These are phyloP conservation scores for Saururus chinensis DNA, from an alignment of 164 flowering plant genomes.

Conservation along the genomic window DNA sequence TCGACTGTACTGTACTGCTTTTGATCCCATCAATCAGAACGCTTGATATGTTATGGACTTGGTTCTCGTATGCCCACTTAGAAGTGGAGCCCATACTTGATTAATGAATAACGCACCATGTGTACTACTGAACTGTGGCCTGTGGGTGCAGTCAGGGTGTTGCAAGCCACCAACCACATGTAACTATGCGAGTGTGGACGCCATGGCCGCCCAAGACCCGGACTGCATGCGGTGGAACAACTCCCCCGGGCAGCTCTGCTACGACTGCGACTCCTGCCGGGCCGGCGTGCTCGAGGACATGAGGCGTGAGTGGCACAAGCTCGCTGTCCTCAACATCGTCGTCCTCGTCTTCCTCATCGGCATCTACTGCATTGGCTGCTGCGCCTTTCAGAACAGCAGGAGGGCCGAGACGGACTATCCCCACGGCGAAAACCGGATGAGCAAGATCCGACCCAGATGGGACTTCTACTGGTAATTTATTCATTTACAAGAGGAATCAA, in stretches of 20 bases:
- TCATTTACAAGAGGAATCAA: too few species aligned
- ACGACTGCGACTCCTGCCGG: slow-evolving; percentile 93
- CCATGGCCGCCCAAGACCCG: slow-evolving; percentile 37
- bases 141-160: slow-evolving; percentile 73
- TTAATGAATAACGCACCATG: too few species aligned
- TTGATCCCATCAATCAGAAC: too few species aligned
- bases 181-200: slow-evolving; percentile 30
- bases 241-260: slow-evolving; percentile 50
- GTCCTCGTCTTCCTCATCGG: slow-evolving; percentile 66
- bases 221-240: slow-evolving; percentile 90
- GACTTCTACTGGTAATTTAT: slow-evolving; percentile 65
- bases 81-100: too few species aligned
- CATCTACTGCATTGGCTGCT: slow-evolving; percentile 71
- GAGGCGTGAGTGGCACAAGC: slow-evolving; percentile 68
- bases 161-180: slow-evolving; percentile 95
- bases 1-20: too few species aligned
- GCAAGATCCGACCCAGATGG: slow-evolving; percentile 83
- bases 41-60: too few species aligned
- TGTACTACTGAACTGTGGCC: background rate
- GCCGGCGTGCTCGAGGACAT: slow-evolving; percentile 80
- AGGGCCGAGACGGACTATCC: slow-evolving; percentile 62
- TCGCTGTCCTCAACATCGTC: slow-evolving; percentile 66
- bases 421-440: slow-evolving; percentile 64
- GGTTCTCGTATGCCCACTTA: too few species aligned
- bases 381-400: slow-evolving; percentile 65